Evolutionary conservation across 2,329 filamentous ascomycete species (phyloP).

Genomic region (Fusarium liriodendri): DNA sequence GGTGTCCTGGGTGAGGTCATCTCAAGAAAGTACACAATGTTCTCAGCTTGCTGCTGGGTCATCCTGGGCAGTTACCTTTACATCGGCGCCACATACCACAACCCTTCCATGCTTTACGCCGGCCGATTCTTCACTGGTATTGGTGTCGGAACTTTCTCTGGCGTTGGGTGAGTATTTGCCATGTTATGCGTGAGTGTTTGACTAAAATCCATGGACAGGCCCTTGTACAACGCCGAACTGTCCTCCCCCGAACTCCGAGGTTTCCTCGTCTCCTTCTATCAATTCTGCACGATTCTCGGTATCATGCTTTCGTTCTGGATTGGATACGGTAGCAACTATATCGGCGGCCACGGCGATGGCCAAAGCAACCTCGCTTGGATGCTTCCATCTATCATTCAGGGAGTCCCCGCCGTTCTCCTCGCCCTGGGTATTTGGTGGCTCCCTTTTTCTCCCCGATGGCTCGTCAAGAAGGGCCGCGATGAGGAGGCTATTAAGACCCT

Average conservation of each 20-base stretch:
- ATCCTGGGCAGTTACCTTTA: constrained; percentile 59
- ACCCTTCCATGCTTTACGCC: constrained; percentile 56
- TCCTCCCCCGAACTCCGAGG: constrained; percentile 75
- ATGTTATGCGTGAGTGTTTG: neutral
- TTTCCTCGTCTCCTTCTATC: constrained; percentile 72
- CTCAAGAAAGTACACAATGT: constrained; percentile 64
- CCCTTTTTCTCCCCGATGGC: constrained; percentile 83
- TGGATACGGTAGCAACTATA: constrained; percentile 59
- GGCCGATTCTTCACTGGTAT: constrained; percentile 62
- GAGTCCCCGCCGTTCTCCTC: constrained; percentile 62
- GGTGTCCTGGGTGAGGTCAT: constrained; percentile 62
- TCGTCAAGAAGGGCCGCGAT: constrained; percentile 77
- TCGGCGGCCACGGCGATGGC: constrained; percentile 57
- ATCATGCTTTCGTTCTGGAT: constrained; percentile 64
- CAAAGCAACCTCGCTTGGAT: constrained; percentile 57
- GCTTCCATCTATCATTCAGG: constrained; percentile 59
- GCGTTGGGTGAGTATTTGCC: constrained; percentile 43
- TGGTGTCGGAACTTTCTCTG: constrained; percentile 60
- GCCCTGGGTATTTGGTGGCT: constrained; percentile 80
- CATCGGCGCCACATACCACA: constrained; percentile 53
- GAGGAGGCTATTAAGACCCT: constrained; percentile 68
- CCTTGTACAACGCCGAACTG: constrained; percentile 63
- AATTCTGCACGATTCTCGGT: constrained; percentile 56
- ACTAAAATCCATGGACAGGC: constrained; percentile 28
- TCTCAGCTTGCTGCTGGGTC: constrained; percentile 59